Conservation (phyloP, 2,329 filamentous ascomycete species). For the Davidsoniella eucalypti region DNA sequence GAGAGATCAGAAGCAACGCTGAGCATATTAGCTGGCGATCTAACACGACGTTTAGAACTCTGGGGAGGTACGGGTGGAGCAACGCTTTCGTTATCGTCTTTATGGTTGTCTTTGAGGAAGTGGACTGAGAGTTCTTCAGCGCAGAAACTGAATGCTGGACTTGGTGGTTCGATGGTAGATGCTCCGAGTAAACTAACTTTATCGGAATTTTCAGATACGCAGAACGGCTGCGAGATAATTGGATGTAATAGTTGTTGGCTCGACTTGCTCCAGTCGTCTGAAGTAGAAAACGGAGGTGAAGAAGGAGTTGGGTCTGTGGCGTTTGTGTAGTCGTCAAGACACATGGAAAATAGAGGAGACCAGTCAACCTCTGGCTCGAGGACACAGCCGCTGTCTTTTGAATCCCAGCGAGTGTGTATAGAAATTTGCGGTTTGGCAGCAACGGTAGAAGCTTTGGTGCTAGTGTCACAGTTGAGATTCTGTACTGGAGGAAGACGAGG, state of each 20-base stretch:
- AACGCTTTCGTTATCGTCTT: not conserved
- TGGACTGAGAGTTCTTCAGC: constrained; percentile 6
- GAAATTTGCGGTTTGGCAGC: not conserved
- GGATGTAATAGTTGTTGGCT: too few species aligned
- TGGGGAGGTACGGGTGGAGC: constrained; percentile 2
- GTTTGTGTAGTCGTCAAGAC: too few species aligned
- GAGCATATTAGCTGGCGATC: not conserved
- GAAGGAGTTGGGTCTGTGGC: not conserved
- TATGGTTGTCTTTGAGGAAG: not conserved
- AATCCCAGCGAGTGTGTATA: not conserved
- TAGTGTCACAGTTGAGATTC: too few species aligned
- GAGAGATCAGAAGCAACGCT: not conserved
- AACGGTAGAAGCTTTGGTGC: not conserved
- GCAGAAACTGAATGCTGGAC: constrained; percentile 10
- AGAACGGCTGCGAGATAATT: too few species aligned
- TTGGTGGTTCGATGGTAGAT: constrained; percentile 3
- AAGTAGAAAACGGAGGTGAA: not conserved
- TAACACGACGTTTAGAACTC: not conserved
- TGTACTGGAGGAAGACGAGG: not conserved
- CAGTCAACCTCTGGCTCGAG: not conserved
- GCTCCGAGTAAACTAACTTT: too few species aligned
- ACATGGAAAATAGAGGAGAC: not conserved
- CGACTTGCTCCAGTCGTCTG: not conserved
- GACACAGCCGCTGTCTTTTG: not conserved
- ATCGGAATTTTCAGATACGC: too few species aligned